phyloP scores from a whole-genome alignment of 2,329 filamentous ascomycete genomes.

The Sclerotinia trifoliorum region DNA sequence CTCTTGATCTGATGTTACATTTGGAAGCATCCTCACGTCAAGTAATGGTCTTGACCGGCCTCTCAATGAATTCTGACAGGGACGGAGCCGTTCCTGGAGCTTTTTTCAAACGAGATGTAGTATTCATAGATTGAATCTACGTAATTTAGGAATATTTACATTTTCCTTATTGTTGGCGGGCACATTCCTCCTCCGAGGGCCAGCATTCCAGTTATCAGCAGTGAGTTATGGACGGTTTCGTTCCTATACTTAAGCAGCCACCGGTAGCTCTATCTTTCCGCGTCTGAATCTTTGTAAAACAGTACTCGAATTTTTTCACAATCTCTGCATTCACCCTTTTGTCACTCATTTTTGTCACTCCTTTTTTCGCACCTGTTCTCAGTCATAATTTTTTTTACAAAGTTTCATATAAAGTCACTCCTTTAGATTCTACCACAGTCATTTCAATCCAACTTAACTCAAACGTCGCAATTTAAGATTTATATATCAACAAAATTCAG shows the following conservation, averaged over 20 bases:
- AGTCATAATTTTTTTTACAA: not conserved
- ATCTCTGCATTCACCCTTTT: conserved; percentile 5
- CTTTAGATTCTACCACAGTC: not conserved
- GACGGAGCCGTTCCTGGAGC: conserved; percentile 4
- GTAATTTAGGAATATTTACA: conserved; percentile 3
- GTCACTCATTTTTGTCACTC: conserved; percentile 13
- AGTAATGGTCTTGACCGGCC: not conserved
- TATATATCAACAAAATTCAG: not conserved
- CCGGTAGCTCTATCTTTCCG: not conserved
- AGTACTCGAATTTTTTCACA: not conserved
- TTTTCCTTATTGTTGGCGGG: not conserved
- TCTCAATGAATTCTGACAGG: not conserved
- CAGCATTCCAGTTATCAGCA: conserved; percentile 16
- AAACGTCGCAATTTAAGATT: not conserved
- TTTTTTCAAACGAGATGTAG: not conserved
- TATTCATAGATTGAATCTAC: not conserved
- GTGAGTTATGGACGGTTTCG: not conserved
- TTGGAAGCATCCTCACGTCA: not conserved
- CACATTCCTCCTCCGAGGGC: not conserved
- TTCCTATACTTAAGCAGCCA: conserved; percentile 15
- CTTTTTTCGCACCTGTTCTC: not conserved
- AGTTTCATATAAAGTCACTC: conserved; percentile 11
- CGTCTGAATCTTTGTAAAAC: not conserved
- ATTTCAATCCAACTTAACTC: not conserved
- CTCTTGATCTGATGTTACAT: conserved; percentile 1